A percentile compares a stretch with the other conserved stretches of the same genome.
These are phyloP conservation scores for Iodosphaeria phyllophila DNA, from an alignment of 2,329 filamentous ascomycete genomes.

Conservation along the genomic window DNA sequence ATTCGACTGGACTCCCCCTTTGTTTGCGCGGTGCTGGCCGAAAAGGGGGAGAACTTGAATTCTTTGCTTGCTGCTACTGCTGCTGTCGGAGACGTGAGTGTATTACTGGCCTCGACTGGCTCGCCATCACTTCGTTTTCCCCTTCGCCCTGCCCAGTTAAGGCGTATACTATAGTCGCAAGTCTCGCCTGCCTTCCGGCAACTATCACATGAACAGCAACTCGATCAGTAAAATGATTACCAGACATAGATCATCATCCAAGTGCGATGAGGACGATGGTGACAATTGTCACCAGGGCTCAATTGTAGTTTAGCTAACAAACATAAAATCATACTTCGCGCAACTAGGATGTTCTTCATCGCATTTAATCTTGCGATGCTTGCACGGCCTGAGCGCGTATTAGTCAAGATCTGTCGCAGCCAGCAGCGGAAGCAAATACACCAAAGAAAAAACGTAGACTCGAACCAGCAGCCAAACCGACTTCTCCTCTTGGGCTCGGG, in stretches of 20 bases:
- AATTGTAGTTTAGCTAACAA: too few relatives aligned
- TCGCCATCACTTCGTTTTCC: slow-evolving; percentile 33
- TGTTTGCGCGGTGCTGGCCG: too few relatives aligned
- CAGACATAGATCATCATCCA: too few relatives aligned
- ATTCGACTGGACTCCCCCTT: too few relatives aligned
- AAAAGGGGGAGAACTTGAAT: too few relatives aligned
- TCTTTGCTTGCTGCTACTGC: too few relatives aligned
- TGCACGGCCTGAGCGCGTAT: slow-evolving; percentile 42
- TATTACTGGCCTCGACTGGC: slow-evolving; percentile 10
- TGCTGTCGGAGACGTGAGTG: slow-evolving; percentile 10
- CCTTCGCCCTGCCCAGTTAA: slow-evolving; percentile 63
- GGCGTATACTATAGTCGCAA: slow-evolving; percentile 65
- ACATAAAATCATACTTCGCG: slow-evolving; percentile 33
- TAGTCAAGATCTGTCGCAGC: slow-evolving; percentile 3
- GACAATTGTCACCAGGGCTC: too few relatives aligned
- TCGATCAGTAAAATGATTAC: too few relatives aligned
- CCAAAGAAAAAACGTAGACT: slow-evolving; percentile 2
- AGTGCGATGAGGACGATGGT: too few relatives aligned
- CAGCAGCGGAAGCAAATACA: not conserved
- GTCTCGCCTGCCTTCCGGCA: slow-evolving; percentile 52
- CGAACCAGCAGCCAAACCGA: slow-evolving; percentile 26
- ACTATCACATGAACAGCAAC: slow-evolving; percentile 15
- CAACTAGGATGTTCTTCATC: slow-evolving; percentile 61
- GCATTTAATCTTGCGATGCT: slow-evolving; percentile 64
- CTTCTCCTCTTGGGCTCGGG: slow-evolving; percentile 24